Base-by-base conservation (phyloP, 2,329 filamentous ascomycete genomes). In the Penicillium sp. region DNA sequence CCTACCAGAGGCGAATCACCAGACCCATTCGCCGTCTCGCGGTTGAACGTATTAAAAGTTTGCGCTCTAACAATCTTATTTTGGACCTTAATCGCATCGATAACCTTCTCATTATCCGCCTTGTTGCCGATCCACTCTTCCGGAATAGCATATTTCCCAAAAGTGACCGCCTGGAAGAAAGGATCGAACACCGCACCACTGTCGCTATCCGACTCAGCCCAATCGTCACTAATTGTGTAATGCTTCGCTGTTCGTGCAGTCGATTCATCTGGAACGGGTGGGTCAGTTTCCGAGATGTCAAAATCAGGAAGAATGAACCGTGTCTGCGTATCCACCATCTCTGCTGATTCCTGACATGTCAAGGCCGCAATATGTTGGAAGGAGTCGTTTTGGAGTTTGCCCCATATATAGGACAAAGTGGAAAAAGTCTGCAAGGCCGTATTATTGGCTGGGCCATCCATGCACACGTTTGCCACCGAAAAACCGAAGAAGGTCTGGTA, bases 141-240 rank as follows among this genome's bases (percentile, higher is more conserved):
- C 9, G 54, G 14, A 12, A 56, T 56, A 4, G 54, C 53, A 45
- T 59, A 59, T 56, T 18, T 56, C 1, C 57, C 57, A 0, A 43
- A 12, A 12, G 54, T 27, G 2, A 59, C 27, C 7, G 41, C 35
- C 12, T 56, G 31, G 41, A 59, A 59, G 22, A 59, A 59, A 2
- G 47, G 26, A 26, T 56, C 57, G 2, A 59, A 27, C 3, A 26
- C 14, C 5, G 8, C n/a, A 41, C 22, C 33, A 22, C 3, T 4
- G 20, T 49, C n/a, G 37, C 6, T 25, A 22, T n/a, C 3, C 5
- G 14, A 18, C 26, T 18, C 11, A 27, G 22, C 25, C 23, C 47
- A 8, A 33, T 12, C 4, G 42, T 50, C 6, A 20, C 47, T 18
- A 43, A 1, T n/a, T 23, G 51, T 1, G 41, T 47, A 55, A 9